Evolutionary conservation across 768 basidiomycete species (phyloP).

Genomic region (Phanerochaete sordida): DNA sequence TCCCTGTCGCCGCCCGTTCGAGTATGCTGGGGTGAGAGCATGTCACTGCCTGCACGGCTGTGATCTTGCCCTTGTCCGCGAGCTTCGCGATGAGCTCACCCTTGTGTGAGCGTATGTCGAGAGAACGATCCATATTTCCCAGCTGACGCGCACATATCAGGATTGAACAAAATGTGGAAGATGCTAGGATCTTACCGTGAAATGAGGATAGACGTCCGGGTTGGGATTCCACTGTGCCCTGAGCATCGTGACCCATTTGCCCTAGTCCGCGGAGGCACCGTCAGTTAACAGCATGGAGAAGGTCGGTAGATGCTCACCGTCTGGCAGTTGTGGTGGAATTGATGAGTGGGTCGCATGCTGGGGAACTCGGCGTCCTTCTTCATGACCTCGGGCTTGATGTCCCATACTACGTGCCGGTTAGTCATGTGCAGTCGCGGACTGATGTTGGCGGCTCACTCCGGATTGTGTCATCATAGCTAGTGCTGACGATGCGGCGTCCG

Average conservation of each 20-base stretch:
- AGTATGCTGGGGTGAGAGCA: slow-evolving; percentile 76
- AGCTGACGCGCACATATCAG: slow-evolving; percentile 39
- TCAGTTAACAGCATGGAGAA: neutral
- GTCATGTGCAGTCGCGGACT: neutral
- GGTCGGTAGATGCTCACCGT: slow-evolving; percentile 46
- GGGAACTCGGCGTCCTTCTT: slow-evolving; percentile 48
- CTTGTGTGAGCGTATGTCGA: slow-evolving; percentile 68
- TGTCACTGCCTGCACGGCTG: slow-evolving; percentile 88
- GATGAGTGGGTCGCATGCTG: slow-evolving; percentile 59
- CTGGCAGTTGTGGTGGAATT: slow-evolving; percentile 72
- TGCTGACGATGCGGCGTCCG: slow-evolving; percentile 77
- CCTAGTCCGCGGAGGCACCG: slow-evolving; percentile 54
- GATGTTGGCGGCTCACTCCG: slow-evolving; percentile 52
- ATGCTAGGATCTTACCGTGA: slow-evolving; percentile 50
- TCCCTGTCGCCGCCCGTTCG: slow-evolving; percentile 74
- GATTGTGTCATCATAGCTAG: slow-evolving; percentile 78
- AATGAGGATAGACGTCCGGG: slow-evolving; percentile 78
- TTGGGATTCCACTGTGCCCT: slow-evolving; percentile 78
- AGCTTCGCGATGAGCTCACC: slow-evolving; percentile 69
- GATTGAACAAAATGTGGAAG: neutral
- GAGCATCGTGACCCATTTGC: slow-evolving; percentile 77
- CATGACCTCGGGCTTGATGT: slow-evolving; percentile 53
- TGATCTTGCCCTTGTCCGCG: slow-evolving; percentile 60
- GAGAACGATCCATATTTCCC: slow-evolving; percentile 74
- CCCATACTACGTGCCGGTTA: slow-evolving; percentile 58